Evolutionary conservation across 2,329 filamentous ascomycete species (phyloP).

Genomic region (Fonsecaea multimorphosa): DNA sequence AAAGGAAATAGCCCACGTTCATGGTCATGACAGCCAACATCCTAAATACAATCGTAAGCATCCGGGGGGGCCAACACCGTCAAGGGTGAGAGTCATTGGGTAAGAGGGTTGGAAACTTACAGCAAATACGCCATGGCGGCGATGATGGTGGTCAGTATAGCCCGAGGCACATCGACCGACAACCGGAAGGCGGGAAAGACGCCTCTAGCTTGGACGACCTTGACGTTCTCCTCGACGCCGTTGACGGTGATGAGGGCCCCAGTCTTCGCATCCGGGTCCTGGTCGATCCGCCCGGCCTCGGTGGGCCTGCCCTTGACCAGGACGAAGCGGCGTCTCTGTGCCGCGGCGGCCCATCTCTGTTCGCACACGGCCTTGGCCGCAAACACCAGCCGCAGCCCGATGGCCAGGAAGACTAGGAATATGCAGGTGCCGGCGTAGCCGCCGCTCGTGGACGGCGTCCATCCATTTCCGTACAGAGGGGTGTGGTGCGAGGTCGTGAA

Average conservation of each 20-base stretch:
- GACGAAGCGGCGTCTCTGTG: slow-evolving; percentile 77
- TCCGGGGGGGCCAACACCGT: not conserved
- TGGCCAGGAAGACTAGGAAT: slow-evolving; percentile 80
- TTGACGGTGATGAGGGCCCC: slow-evolving; percentile 73
- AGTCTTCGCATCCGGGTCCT: slow-evolving; percentile 67
- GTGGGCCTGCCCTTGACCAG: slow-evolving; percentile 69
- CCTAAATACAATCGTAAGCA: slow-evolving; percentile 54
- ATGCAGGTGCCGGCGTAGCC: slow-evolving; percentile 89
- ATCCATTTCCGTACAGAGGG: slow-evolving; percentile 69
- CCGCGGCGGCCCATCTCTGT: slow-evolving; percentile 71
- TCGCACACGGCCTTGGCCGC: slow-evolving; percentile 69
- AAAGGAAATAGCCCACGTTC: slow-evolving; percentile 84
- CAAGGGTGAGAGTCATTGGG: not conserved
- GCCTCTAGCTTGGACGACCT: slow-evolving; percentile 66
- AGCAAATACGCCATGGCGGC: slow-evolving; percentile 83
- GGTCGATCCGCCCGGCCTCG: slow-evolving; percentile 64
- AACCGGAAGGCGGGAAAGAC: slow-evolving; percentile 76
- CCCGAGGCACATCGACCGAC: slow-evolving; percentile 77
- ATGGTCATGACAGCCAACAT: slow-evolving; percentile 93
- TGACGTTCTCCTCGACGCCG: slow-evolving; percentile 79
- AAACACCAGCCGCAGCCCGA: slow-evolving; percentile 71
- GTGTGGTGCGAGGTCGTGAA: slow-evolving; percentile 66
- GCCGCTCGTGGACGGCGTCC: slow-evolving; percentile 74
- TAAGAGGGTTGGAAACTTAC: slow-evolving; percentile 62
- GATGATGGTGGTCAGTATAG: slow-evolving; percentile 71